Percentiles rank a stretch among this genome's conserved stretches.
phyloP scores from a whole-genome alignment of 2,329 filamentous ascomycete genomes.

The Stagonosporopsis rhizophila region DNA sequence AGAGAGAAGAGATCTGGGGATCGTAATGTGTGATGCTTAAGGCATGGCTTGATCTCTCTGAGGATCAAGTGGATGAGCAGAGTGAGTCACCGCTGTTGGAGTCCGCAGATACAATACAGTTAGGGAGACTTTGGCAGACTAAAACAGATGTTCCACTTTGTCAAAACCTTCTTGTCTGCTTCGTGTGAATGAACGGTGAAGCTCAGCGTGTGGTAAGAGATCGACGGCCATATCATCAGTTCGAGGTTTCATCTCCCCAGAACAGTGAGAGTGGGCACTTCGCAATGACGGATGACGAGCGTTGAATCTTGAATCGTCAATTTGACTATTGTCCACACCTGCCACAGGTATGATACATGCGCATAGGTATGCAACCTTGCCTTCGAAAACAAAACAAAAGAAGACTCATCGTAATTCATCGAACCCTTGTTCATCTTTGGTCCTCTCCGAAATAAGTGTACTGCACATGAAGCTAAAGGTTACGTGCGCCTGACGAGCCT shows the following conservation, averaged over 20 bases:
- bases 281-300: background rate
- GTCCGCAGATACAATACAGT: background rate
- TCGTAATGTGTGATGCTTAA: slow-evolving; percentile 10
- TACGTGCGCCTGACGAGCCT: background rate
- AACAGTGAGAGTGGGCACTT: background rate
- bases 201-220: no score
- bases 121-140: background rate
- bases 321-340: slow-evolving; percentile 12
- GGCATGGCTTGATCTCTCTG: background rate
- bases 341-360: slow-evolving; percentile 6
- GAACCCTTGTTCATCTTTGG: background rate
- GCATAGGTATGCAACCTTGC: slow-evolving; percentile 6
- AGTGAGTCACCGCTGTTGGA: background rate
- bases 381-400: background rate
- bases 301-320: background rate
- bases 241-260: background rate
- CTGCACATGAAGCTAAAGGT: slow-evolving; percentile 14
- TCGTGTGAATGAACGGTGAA: background rate
- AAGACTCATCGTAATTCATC: slow-evolving; percentile 3
- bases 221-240: background rate
- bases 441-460: slow-evolving; percentile 6
- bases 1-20: slow-evolving; percentile 15
- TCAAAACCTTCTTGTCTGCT: background rate
- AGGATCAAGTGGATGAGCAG: background rate
- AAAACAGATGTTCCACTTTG: background rate